A percentile compares a stretch with the other conserved stretches of the same genome.
Conservation (phyloP, 2,329 filamentous ascomycete species). For the Talaromyces sp. region DNA sequence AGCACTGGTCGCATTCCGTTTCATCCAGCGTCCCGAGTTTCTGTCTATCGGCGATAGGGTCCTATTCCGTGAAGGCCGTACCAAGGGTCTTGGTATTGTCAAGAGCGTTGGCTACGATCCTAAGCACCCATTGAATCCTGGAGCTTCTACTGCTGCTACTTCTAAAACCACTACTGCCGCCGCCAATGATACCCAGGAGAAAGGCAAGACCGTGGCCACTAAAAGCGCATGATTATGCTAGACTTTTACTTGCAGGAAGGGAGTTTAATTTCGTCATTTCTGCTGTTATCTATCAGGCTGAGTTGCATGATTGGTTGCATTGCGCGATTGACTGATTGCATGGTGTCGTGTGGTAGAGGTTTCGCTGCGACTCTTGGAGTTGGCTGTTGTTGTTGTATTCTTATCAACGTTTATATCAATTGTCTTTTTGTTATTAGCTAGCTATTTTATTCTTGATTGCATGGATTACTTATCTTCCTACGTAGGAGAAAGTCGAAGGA, state of each 20-base stretch:
- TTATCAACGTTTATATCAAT: background rate
- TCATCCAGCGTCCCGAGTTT: constrained; percentile 92
- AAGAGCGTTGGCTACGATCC: constrained; percentile 86
- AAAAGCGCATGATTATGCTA: constrained; percentile 8
- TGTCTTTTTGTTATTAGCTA: background rate
- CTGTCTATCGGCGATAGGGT: constrained; percentile 82
- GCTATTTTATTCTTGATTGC: background rate
- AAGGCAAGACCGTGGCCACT: background rate
- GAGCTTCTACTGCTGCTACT: constrained; percentile 21
- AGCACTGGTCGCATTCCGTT: constrained; percentile 90
- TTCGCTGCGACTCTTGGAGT: background rate
- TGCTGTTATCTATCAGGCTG: background rate
- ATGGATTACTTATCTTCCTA: background rate
- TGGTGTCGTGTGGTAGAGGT: background rate
- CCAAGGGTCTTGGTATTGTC: constrained; percentile 92
- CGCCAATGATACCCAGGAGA: background rate
- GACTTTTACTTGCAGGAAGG: background rate
- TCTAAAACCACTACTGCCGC: background rate
- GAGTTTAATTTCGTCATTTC: constrained; percentile 5
- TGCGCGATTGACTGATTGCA: constrained; percentile 7
- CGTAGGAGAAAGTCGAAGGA: background rate
- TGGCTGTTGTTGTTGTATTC: background rate
- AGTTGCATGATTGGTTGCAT: background rate
- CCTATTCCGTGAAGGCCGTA: constrained; percentile 88
- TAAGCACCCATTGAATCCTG: constrained; percentile 47